Evolutionary conservation across 371 early-diverging fungal genomes (phyloP).

Genomic region (Capillidium rhysosporum): DNA sequence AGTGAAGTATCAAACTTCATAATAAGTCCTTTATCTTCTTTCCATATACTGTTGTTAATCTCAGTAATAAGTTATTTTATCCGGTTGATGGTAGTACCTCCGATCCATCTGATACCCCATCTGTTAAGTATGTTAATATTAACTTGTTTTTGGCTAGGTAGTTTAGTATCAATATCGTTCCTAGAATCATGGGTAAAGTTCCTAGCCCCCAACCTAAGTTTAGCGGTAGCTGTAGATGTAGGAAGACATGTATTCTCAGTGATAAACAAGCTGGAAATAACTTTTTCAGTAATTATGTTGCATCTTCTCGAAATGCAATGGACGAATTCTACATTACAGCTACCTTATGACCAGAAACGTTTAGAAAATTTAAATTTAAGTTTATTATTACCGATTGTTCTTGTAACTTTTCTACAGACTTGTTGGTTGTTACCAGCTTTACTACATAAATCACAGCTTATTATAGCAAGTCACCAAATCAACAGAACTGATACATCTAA

Average conservation of each 20-base stretch:
- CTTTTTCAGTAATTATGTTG: background rate
- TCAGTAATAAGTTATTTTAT: slow-evolving; percentile 4
- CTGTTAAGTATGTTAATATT: background rate
- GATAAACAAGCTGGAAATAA: slow-evolving; percentile 3
- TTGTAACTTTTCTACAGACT: slow-evolving; percentile 6
- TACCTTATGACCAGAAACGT: background rate
- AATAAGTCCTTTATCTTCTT: slow-evolving; percentile 1
- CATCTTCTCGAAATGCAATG: slow-evolving; percentile 7
- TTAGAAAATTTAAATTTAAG: slow-evolving; percentile 1
- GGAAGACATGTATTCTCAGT: slow-evolving; percentile 2
- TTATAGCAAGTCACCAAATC: background rate
- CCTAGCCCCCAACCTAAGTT: background rate
- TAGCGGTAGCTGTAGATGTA: background rate
- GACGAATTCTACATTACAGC: background rate
- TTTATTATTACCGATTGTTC: slow-evolving; percentile 1
- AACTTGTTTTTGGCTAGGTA: background rate
- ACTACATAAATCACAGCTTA: background rate
- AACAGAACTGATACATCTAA: background rate
- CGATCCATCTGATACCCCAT: background rate
- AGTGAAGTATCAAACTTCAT: background rate
- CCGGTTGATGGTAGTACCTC: slow-evolving; percentile 2
- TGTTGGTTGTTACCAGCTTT: slow-evolving; percentile 7
- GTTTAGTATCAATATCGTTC: background rate
- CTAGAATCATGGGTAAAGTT: slow-evolving; percentile 4
- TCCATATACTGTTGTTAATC: slow-evolving; percentile 1